Evolutionary conservation across 1,284 basidiomycete species (phyloP).

Genomic region (Cutaneotrichosporon daszewskae): DNA sequence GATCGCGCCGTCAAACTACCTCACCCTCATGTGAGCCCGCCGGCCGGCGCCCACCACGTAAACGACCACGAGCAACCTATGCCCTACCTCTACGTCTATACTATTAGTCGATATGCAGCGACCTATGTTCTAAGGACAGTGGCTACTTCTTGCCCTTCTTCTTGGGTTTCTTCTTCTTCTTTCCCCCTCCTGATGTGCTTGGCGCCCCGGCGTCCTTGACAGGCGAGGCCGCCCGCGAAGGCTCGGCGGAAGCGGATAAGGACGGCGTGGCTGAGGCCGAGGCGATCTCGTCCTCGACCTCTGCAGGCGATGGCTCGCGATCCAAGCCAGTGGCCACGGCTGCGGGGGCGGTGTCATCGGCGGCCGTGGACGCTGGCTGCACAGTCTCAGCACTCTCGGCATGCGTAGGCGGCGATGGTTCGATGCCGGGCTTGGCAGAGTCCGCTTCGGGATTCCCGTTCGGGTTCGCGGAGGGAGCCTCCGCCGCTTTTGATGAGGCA

Average conservation of each 20-base stretch:
- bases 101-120: neutral
- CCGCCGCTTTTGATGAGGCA: too few species aligned
- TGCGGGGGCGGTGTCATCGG: neutral
- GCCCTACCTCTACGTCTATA: neutral
- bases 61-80: neutral
- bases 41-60: too few species aligned
- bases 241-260: neutral
- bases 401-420: too few species aligned
- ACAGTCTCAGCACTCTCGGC: neutral
- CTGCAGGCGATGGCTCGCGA: too few species aligned
- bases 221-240: constrained; percentile 17
- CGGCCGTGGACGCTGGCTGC: neutral
- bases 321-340: too few species aligned
- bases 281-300: neutral
- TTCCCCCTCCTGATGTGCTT: constrained; percentile 1
- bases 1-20: constrained; percentile 46
- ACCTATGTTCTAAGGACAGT: constrained; percentile 22
- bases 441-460: too few species aligned
- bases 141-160: constrained; percentile 43
- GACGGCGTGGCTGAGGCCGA: neutral
- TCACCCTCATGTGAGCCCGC: constrained; percentile 22
- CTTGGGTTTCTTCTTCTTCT: constrained; percentile 21
- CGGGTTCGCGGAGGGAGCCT: too few species aligned
- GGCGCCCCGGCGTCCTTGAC: neutral
- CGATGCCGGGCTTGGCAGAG: too few species aligned